Conservation (phyloP, 495 filamentous ascomycete species). For the Daldinia bambusicola region DNA sequence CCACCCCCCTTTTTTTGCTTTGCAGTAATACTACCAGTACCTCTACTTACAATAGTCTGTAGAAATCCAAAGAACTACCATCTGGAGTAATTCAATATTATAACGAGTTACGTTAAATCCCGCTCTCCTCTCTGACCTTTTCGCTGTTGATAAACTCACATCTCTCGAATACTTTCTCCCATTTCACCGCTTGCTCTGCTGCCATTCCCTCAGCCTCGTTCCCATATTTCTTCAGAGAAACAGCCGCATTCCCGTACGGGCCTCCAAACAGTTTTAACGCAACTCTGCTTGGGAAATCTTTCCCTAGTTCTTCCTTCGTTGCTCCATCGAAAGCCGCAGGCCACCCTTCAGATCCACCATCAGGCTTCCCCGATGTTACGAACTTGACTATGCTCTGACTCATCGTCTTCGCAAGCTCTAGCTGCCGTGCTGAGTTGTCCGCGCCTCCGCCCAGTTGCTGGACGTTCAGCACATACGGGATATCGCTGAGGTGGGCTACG, state of each 20-base stretch:
- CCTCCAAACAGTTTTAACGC: not conserved
- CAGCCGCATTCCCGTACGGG: not conserved
- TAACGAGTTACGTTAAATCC: too few relatives aligned
- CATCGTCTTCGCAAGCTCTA: not conserved
- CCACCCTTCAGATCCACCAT: not conserved
- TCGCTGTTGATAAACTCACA: conserved; percentile 26
- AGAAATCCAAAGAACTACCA: too few relatives aligned
- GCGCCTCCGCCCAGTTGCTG: conserved; percentile 12
- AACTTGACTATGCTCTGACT: not conserved
- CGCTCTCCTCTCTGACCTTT: conserved; percentile 15
- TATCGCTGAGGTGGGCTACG: conserved; percentile 23
- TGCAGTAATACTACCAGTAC: too few relatives aligned
- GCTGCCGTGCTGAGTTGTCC: conserved; percentile 8
- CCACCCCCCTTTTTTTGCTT: too few relatives aligned
- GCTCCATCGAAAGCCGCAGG: not conserved
- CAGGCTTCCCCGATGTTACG: not conserved
- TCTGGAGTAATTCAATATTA: too few relatives aligned
- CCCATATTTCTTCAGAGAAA: not conserved
- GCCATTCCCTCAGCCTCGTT: not conserved
- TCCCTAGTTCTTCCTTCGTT: not conserved
- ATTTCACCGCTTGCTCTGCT: not conserved
- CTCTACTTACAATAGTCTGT: too few relatives aligned
- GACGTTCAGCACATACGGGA: conserved; percentile 20
- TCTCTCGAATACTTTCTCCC: conserved; percentile 29
- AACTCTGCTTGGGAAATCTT: not conserved